Conservation (phyloP, 192 early-diverging fungal species). For the Spizellomyces sp. region DNA sequence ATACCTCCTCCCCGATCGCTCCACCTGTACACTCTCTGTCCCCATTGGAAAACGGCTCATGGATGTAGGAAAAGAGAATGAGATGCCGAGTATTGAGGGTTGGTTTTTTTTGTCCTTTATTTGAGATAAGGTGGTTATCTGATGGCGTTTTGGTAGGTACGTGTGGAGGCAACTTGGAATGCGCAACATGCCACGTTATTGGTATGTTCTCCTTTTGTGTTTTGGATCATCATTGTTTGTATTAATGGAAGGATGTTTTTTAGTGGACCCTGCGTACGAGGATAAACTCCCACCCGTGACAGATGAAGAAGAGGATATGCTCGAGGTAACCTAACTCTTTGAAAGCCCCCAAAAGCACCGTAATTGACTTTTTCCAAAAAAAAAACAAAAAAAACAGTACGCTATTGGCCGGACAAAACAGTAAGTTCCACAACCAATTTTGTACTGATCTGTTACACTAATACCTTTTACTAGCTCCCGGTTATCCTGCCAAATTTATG, state of each 20-base stretch:
- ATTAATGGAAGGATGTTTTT: too few species aligned
- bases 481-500: slow-evolving; percentile 28
- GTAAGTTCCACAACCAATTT: slow-evolving; percentile 17
- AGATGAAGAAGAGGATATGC: slow-evolving; percentile 64
- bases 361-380: background rate
- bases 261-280: slow-evolving; percentile 44
- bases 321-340: slow-evolving; percentile 36
- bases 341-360: background rate
- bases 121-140: background rate
- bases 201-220: too few species aligned
- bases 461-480: slow-evolving; percentile 13
- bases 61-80: slow-evolving; percentile 49
- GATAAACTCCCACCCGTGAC: slow-evolving; percentile 42
- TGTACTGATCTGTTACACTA: background rate
- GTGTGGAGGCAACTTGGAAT: slow-evolving; percentile 63
- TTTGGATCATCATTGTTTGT: background rate
- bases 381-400: too few species aligned
- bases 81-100: slow-evolving; percentile 51
- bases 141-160: slow-evolving; percentile 33
- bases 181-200: slow-evolving; percentile 65
- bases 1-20: slow-evolving; percentile 17
- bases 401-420: slow-evolving; percentile 42
- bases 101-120: background rate
- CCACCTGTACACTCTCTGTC: slow-evolving; percentile 8
- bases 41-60: slow-evolving; percentile 47